A percentile compares a stretch with the other conserved stretches of the same genome.
phyloP scores from a whole-genome alignment of 192 early-diverging fungal species.

The Coemansia sp. region DNA sequence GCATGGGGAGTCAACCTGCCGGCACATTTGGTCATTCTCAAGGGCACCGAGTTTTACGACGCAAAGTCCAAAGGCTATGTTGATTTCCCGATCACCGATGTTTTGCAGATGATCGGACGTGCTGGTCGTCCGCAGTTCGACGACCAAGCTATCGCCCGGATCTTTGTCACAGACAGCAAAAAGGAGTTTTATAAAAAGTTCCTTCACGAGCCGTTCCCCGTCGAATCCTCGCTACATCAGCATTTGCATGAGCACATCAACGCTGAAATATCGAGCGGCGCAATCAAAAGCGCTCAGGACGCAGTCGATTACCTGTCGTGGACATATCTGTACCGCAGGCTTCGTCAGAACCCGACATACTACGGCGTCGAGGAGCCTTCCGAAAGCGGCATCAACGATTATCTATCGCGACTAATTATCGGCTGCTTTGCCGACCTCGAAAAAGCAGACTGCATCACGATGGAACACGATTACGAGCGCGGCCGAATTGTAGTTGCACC shows the following conservation, averaged over 20 bases:
- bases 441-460: slow-evolving; percentile 68
- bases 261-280: slow-evolving; percentile 88
- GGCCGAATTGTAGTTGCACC: slow-evolving; percentile 55
- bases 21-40: slow-evolving; percentile 95
- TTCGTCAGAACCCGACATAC: slow-evolving; percentile 93
- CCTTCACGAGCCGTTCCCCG: slow-evolving; percentile 93
- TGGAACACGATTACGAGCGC: slow-evolving; percentile 40
- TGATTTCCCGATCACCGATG: slow-evolving; percentile 96
- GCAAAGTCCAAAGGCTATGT: slow-evolving; percentile 87
- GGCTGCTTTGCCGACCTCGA: slow-evolving; percentile 68
- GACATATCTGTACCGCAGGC: slow-evolving; percentile 93
- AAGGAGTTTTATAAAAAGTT: slow-evolving; percentile 99
- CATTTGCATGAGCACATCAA: slow-evolving; percentile 87
- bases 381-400: slow-evolving; percentile 65
- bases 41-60: slow-evolving; percentile 98
- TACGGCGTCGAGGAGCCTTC: slow-evolving; percentile 84
- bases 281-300: slow-evolving; percentile 89
- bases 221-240: slow-evolving; percentile 77
- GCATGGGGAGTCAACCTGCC: slow-evolving; percentile 99
- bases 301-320: slow-evolving; percentile 93
- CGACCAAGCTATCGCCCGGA: slow-evolving; percentile 84
- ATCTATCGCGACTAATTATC: slow-evolving; percentile 80
- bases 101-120: slow-evolving; percentile 98
- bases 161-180: slow-evolving; percentile 94
- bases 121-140: slow-evolving; percentile 97